Percentiles rank a stretch among this genome's conserved stretches.
Conservation (phyloP, 257 asterid genomes). For the Fraxinus excelsior region DNA sequence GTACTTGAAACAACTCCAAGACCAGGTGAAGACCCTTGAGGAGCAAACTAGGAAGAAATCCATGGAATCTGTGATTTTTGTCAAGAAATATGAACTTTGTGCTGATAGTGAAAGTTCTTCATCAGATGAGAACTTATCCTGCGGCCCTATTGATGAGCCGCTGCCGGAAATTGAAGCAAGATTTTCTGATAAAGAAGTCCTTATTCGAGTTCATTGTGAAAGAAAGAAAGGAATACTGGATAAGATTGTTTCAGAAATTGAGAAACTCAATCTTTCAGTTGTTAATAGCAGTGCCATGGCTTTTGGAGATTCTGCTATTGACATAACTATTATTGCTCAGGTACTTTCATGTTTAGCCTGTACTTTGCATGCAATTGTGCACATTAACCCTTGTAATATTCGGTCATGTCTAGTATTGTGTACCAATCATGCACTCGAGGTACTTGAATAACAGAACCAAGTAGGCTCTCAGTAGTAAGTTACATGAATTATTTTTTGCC, state of each 20-base stretch:
- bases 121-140: constrained; percentile 30
- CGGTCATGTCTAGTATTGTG: not conserved
- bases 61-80: constrained; percentile 48
- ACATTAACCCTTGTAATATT: not conserved
- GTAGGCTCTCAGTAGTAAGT: not conserved
- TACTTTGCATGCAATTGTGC: not conserved
- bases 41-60: constrained; percentile 54
- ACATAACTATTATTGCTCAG: constrained; percentile 65
- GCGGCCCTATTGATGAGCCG: constrained; percentile 25
- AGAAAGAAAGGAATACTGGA: constrained; percentile 60
- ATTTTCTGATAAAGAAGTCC: constrained; percentile 48
- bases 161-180: constrained; percentile 73
- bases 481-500: not conserved
- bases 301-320: constrained; percentile 68
- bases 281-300: constrained; percentile 59
- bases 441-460: not conserved
- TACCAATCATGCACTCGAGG: not conserved
- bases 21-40: constrained; percentile 71
- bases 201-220: constrained; percentile 68
- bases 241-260: constrained; percentile 47
- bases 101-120: constrained; percentile 30
- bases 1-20: constrained; percentile 82
- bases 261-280: constrained; percentile 60
- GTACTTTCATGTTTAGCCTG: constrained; percentile 28
- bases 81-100: constrained; percentile 46